Percentiles rank a stretch among this genome's conserved stretches.
Evolutionary conservation across 257 asterid species (phyloP).

Genomic region (Solanum sparsipilum): DNA sequence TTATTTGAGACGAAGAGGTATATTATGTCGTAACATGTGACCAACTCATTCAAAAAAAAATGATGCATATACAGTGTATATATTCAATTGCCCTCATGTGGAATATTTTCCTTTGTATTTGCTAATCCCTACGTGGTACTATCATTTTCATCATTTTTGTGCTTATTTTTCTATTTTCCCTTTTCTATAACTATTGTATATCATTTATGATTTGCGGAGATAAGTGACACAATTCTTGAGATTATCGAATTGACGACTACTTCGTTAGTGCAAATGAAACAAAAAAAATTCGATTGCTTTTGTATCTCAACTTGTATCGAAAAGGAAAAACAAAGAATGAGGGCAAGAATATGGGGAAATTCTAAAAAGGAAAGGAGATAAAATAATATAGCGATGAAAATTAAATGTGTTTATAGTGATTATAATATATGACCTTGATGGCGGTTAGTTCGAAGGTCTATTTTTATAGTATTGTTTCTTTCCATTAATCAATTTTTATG

Average conservation of each 20-base stretch:
- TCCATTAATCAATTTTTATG: too few relatives aligned
- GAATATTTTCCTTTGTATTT: neutral
- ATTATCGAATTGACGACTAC: neutral
- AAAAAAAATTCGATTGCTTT: neutral
- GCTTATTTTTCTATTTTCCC: too few relatives aligned
- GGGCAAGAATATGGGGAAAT: neutral
- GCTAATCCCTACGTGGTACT: too few relatives aligned
- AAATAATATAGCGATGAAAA: neutral
- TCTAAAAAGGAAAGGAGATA: neutral
- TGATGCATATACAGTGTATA: neutral
- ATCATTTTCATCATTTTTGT: neutral
- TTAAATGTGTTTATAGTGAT: neutral
- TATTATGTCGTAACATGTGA: neutral
- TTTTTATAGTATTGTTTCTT: too few relatives aligned
- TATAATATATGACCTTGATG: neutral
- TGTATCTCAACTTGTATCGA: neutral
- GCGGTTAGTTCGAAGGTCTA: too few relatives aligned
- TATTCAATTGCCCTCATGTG: neutral
- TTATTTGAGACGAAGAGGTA: neutral
- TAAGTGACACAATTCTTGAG: neutral
- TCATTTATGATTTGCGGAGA: neutral
- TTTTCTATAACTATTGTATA: neutral
- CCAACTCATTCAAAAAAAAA: neutral
- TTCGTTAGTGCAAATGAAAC: neutral
- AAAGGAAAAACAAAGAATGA: neutral